phyloP scores from a whole-genome alignment of 192 early-diverging fungal species.

The Podila epicladia region DNA sequence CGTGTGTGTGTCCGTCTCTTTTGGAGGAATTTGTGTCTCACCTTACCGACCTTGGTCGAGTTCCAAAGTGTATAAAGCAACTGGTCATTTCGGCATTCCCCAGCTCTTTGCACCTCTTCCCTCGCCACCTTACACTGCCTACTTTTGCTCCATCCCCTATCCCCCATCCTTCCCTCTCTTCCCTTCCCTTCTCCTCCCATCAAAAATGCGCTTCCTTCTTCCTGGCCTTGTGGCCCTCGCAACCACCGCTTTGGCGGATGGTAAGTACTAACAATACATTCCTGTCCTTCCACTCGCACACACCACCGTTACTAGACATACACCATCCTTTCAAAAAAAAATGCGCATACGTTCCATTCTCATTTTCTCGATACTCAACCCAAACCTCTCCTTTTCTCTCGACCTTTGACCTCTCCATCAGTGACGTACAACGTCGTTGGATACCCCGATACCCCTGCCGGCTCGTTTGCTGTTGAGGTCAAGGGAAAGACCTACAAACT shows the following conservation, averaged over 20 bases:
- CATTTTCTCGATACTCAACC: not conserved
- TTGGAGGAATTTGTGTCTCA: not conserved
- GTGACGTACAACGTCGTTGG: slow-evolving; percentile 44
- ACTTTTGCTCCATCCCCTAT: not conserved
- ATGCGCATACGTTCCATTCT: not conserved
- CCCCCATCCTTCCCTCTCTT: not conserved
- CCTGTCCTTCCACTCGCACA: not conserved
- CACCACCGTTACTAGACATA: too few species aligned
- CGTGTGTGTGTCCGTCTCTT: not conserved
- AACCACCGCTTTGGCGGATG: slow-evolving; percentile 27
- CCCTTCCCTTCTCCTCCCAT: not conserved
- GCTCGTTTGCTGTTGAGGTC: slow-evolving; percentile 25
- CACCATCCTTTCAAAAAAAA: too few species aligned
- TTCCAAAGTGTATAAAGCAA: not conserved
- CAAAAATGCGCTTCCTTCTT: slow-evolving; percentile 23
- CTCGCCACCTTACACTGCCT: slow-evolving; percentile 8
- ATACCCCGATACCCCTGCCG: slow-evolving; percentile 14
- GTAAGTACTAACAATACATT: slow-evolving; percentile 11
- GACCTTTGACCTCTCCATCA: not conserved
- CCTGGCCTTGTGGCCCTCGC: slow-evolving; percentile 23
- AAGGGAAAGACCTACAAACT: slow-evolving; percentile 16
- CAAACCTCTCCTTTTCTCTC: not conserved
- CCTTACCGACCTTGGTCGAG: not conserved
- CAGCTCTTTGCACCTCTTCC: slow-evolving; percentile 8
- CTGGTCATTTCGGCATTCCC: not conserved